These are phyloP conservation scores for Cercospora sojina DNA, from an alignment of 2,329 filamentous ascomycete species.

Conservation along the genomic window DNA sequence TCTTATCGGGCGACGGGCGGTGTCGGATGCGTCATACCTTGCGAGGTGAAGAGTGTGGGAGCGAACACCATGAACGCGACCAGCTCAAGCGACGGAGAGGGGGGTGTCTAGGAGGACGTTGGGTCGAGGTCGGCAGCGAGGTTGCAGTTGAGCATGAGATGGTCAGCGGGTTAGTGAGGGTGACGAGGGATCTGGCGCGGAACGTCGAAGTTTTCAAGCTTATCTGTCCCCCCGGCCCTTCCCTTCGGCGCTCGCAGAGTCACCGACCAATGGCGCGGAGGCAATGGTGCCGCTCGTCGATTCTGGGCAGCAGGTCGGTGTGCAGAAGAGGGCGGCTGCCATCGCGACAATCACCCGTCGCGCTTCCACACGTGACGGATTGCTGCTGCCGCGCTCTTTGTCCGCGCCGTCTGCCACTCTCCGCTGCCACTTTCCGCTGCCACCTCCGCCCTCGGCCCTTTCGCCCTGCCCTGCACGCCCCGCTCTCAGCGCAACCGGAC, in stretches of 20 bases:
- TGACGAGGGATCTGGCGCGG: background rate
- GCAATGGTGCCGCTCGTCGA: background rate
- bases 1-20: background rate
- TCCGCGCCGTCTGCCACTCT: background rate
- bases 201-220: background rate
- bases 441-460: background rate
- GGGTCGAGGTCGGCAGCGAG: background rate
- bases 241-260: background rate
- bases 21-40: slow-evolving; percentile 44
- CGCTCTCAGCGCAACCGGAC: background rate
- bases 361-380: background rate
- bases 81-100: background rate
- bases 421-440: background rate
- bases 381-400: background rate
- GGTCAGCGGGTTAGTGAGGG: background rate
- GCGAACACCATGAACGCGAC: slow-evolving; percentile 47
- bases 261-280: background rate
- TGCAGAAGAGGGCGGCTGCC: background rate
- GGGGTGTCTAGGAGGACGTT: background rate
- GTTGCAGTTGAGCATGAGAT: background rate
- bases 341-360: background rate
- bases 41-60: slow-evolving; percentile 53
- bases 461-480: no score
- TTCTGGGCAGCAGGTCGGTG: background rate
- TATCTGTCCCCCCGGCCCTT: background rate